Base-by-base conservation (phyloP, 2,329 filamentous ascomycete species). In the Colletotrichum nymphaeae region DNA sequence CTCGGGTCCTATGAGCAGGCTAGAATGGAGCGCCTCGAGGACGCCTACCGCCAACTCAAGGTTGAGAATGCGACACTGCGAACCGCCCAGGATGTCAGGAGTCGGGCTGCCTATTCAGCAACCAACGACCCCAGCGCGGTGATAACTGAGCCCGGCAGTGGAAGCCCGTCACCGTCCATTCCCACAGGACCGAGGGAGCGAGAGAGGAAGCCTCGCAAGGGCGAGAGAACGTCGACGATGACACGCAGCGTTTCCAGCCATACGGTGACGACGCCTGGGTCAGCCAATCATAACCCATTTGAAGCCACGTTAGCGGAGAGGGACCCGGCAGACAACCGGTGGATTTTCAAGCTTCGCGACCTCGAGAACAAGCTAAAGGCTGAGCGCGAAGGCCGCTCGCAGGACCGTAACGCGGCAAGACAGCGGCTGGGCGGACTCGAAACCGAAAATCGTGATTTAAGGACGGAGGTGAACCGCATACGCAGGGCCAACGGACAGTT, bases 301-400 rank as follows among this genome's bases (percentile, higher is more conserved):
- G 74, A 75, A 35, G 53, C 59, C 57, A 59, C 73, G 19, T 79
- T 80, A 8, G 81, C 82, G 5, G 77, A 84, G 32, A 82, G 85
- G 6, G 74, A 77, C 26, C n/a, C 75, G 37, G 78, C 76, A 7
- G 93, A 96, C 77, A 92, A 94, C 76, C 91, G 93, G 76, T 98
- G 95, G 94, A 91, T 97, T 76, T 90, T 97, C 75, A 87, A 97
- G 7, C 87, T 98, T 42, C 91, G 94, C 70, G 95, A 98, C 80
- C 86, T 98, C 77, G 97, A 99, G 86, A 89, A 93, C 76, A 91
- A 97, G 77, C 87, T 99, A 22, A 97, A 98, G 82, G 92, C 94
- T 58, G 97, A 99, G 84, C 87, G 97, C 16, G 97, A 98, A 82
- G 95, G 92, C 1, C 87, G 97, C 57, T 86, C 97, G 66, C 86